A percentile compares a stretch with the other conserved stretches of the same genome.
phyloP scores from a whole-genome alignment of 768 basidiomycete genomes.

The Kwoniella heveanensis region DNA sequence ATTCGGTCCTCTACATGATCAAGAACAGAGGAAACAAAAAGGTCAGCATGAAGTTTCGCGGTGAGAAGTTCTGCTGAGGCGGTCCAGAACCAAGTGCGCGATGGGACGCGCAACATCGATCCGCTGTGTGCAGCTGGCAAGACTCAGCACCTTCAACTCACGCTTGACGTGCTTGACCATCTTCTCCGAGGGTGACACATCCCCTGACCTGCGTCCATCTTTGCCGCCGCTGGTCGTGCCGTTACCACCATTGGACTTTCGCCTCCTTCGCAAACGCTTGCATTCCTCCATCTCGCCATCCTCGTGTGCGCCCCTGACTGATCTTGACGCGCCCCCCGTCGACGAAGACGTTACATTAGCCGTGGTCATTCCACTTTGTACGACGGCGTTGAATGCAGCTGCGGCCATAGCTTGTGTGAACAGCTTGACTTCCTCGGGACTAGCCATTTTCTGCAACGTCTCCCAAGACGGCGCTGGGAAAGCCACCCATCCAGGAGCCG shows the following conservation, averaged over 20 bases:
- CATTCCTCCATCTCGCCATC: not conserved
- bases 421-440: constrained; percentile 42
- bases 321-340: not conserved
- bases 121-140: too few relatives aligned
- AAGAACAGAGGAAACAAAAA: too few relatives aligned
- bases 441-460: constrained; percentile 40
- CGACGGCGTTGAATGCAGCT: constrained; percentile 40
- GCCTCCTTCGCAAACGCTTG: constrained; percentile 11
- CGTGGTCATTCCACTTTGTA: constrained; percentile 36
- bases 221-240: constrained; percentile 1
- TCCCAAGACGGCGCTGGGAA: constrained; percentile 50
- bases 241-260: constrained; percentile 18
- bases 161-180: constrained; percentile 37
- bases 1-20: constrained; percentile 51
- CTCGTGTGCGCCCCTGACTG: not conserved
- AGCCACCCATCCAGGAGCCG: constrained; percentile 35
- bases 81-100: too few relatives aligned
- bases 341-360: not conserved
- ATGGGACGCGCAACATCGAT: too few relatives aligned
- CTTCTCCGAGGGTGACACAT: constrained; percentile 20
- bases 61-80: too few relatives aligned
- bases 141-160: constrained; percentile 25
- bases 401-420: constrained; percentile 44
- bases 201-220: constrained; percentile 18
- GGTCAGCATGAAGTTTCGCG: too few relatives aligned